Base-by-base conservation (phyloP, 208 protist species). In the Trichomonas gallinae region DNA sequence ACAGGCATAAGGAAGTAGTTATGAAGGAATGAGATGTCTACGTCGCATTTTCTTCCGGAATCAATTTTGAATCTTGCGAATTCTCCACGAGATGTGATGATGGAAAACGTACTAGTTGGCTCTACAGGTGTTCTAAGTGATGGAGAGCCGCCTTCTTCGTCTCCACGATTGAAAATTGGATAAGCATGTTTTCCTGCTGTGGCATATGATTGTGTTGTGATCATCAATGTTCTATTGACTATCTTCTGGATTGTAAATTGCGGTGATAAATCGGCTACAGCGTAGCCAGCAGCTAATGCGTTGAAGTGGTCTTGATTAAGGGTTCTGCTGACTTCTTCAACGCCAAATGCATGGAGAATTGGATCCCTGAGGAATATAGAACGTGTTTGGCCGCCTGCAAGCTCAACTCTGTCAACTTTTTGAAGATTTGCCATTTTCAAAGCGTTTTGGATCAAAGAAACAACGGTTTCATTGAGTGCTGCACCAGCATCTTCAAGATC, bases 1-100 rank as follows among this genome's bases (percentile, higher is more conserved):
- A 93, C 26, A 38, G 87, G 87, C 87, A 93, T 93, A 23, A 93
- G 38, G 46, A 58, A 93, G 15, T 93, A 93, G 44, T 93, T 93
- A 93, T 93, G 87, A 26, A 93, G 45, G 44, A 93, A 93, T 9
- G 87, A 93, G 21, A 93, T 40, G 13, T 93, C 87, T 38, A 93
- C 44, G 38, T 58, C 10, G n/a, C 17, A 21, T 34, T 26, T 51
- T 34, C 38, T 93, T 9, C 31, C 10, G 26, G 10, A 9, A 58
- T 51, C 15, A 49, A 48, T 17, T 49, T 51, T 51, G 11, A n/a
- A 51, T 48, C n/a, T 51, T 38, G 15, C 44, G 44, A 48, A 51
- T 93, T 48, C 45, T 9, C 15, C n/a, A 0, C 40, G 0, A 45
- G 6, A 46, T 26, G 34, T 46, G 40, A 46, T 31, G 46, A 93